Conservation (phyloP, 768 basidiomycete genomes). For the Leccinellum albellum region DNA sequence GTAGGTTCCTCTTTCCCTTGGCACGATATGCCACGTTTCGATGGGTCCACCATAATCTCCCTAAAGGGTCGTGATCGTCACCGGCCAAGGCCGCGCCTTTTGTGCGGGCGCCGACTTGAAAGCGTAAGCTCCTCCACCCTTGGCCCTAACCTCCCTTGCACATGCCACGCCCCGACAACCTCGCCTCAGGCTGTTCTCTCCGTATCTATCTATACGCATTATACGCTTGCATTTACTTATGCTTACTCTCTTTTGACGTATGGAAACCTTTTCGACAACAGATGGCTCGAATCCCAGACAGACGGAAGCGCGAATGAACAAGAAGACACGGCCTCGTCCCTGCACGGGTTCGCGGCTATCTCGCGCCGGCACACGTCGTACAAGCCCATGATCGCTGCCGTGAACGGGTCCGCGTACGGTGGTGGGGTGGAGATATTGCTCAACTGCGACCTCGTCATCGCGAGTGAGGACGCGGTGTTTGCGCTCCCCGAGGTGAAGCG, state of each 20-base stretch:
- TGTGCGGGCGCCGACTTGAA: conserved; percentile 81
- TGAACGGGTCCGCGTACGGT: conserved; percentile 68
- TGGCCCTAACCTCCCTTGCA: neutral
- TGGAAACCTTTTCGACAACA: conserved; percentile 23
- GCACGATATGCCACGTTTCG: neutral
- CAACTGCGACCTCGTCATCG: conserved; percentile 76
- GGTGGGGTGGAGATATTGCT: conserved; percentile 66
- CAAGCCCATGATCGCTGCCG: conserved; percentile 81
- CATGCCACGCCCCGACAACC: neutral
- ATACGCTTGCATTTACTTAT: neutral
- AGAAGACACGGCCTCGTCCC: conserved; percentile 35
- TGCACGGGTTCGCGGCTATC: conserved; percentile 68
- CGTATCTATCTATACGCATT: neutral
- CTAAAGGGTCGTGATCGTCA: conserved; percentile 70
- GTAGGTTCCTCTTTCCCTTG: conserved; percentile 36
- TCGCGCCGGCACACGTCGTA: conserved; percentile 57
- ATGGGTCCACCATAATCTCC: too few relatives aligned
- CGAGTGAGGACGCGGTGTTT: conserved; percentile 63
- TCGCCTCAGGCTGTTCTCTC: neutral
- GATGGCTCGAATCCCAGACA: conserved; percentile 58
- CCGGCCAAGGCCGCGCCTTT: conserved; percentile 69
- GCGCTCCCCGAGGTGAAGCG: conserved; percentile 76
- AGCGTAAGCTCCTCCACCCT: conserved; percentile 44
- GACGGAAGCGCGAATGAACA: conserved; percentile 43
- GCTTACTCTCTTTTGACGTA: neutral